A percentile compares a stretch with the other conserved stretches of the same genome.
These are phyloP conservation scores for Clavulina sp. DNA, from an alignment of 768 basidiomycete genomes.

Conservation along the genomic window DNA sequence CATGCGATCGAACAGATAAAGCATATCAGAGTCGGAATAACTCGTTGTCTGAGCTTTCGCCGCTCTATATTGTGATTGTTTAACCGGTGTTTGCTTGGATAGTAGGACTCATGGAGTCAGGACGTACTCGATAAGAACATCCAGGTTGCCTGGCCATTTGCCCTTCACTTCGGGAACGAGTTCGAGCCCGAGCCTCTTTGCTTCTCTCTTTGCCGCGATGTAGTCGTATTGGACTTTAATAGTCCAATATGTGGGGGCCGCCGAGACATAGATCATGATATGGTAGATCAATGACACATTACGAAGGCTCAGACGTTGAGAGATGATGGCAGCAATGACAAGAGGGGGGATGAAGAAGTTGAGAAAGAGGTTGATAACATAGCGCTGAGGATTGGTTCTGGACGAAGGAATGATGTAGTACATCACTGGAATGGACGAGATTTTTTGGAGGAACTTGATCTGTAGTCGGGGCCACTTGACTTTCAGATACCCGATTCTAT, in stretches of 20 bases:
- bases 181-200: not conserved
- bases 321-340: not conserved
- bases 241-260: not conserved
- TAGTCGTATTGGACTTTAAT: not conserved
- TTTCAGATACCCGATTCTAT: too few species aligned
- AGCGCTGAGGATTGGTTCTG: too few species aligned
- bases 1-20: too few species aligned
- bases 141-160: not conserved
- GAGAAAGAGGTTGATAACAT: not conserved
- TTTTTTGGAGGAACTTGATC: too few species aligned
- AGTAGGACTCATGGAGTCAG: too few species aligned
- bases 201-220: not conserved
- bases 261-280: not conserved
- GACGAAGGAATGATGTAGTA: too few species aligned
- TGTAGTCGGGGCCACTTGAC: too few species aligned
- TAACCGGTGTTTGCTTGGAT: too few species aligned
- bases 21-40: too few species aligned
- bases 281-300: not conserved
- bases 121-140: constrained; percentile 20
- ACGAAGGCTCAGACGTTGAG: not conserved
- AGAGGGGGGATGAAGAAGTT: not conserved
- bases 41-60: too few species aligned
- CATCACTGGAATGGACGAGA: too few species aligned
- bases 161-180: not conserved
- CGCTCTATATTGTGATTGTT: too few species aligned